Conservation (phyloP, 2,329 filamentous ascomycete genomes). For the Penicillium oxalicum region DNA sequence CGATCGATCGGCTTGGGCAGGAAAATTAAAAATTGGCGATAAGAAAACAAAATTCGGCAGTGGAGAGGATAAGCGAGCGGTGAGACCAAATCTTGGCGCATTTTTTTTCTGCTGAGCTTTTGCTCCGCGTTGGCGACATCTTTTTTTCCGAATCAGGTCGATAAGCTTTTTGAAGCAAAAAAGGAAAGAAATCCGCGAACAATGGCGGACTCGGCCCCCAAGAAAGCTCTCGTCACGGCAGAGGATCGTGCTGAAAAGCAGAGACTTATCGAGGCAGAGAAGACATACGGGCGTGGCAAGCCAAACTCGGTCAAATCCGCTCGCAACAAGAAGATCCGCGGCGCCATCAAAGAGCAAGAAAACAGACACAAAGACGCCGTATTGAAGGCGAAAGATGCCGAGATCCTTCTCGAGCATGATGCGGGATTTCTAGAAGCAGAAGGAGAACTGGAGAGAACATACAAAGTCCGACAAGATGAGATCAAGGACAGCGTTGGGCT, state of each 20-base stretch:
- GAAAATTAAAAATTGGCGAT: slow-evolving; percentile 17
- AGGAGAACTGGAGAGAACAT: slow-evolving; percentile 80
- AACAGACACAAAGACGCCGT: slow-evolving; percentile 74
- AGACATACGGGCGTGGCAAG: slow-evolving; percentile 77
- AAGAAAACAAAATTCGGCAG: slow-evolving; percentile 33
- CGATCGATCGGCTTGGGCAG: slow-evolving; percentile 1
- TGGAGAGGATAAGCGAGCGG: slow-evolving; percentile 34
- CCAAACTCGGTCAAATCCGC: slow-evolving; percentile 66
- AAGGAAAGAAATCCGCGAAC: slow-evolving; percentile 6
- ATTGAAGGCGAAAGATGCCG: slow-evolving; percentile 84
- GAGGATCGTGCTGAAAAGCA: slow-evolving; percentile 38
- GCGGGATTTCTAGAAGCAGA: slow-evolving; percentile 84
- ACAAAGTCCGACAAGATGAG: slow-evolving; percentile 84
- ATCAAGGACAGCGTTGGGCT: slow-evolving; percentile 68
- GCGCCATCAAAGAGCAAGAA: slow-evolving; percentile 73
- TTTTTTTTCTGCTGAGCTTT: slow-evolving; percentile 27
- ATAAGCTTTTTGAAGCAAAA: slow-evolving; percentile 3
- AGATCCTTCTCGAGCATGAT: slow-evolving; percentile 85
- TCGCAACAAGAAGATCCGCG: slow-evolving; percentile 83
- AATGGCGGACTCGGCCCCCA: slow-evolving; percentile 27
- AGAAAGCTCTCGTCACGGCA: slow-evolving; percentile 26
- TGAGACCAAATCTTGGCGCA: slow-evolving; percentile 33
- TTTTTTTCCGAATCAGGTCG: slow-evolving; percentile 3
- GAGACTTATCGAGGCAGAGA: slow-evolving; percentile 52
- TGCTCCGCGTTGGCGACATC: slow-evolving; percentile 10